Evolutionary conservation across 345 rosid species (phyloP), one percentile per base, ranked within the genome.

Genomic region (Lenwebbia sp.): DNA sequence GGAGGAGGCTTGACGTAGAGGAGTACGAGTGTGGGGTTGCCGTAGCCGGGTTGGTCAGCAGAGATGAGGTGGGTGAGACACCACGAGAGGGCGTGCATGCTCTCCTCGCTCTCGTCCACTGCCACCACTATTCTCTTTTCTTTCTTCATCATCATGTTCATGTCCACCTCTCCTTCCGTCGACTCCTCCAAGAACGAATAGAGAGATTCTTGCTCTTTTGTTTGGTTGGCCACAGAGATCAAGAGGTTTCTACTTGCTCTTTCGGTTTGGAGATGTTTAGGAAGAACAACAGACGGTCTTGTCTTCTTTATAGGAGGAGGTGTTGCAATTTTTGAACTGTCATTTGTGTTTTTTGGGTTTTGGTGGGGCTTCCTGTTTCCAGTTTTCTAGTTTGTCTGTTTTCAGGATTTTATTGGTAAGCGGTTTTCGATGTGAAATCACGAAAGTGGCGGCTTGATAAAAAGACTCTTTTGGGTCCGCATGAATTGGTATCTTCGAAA

Each of bases 41-140:
- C 25, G 81, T 60, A 22, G 58, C 88, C 9, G 92, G 85, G 50
- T 10, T 15, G 53, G 55, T 86, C 86, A 47, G 86, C 86, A 25
- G 94, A 58, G 85, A 93, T 86, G n/a, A 95, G 91, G 88, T 94
- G 93, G 28, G 41, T 50, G 81, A 96, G 92, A 87, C 97, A 95
- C 98, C 98, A 96, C 26, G 96, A 92, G 30, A 95, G 97, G 40
- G 99, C 99, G 81, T 90, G 86, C 98, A 95, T 96, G 91, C 99
- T 97, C 91, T 95, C 98, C 87, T 92, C 91, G 25, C 98, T 95
- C 92, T 94, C 97, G 82, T 97, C 99, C 65, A 97, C 96, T 19
- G 98, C 98, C 86, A 95, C 97, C 83, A 93, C 96, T 33, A 97
- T 89, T 87, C 90, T 94, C 78, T 82, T 84, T 37, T 37, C 81